Evolutionary conservation across 78 protist species (phyloP), one percentile per base, ranked within the genome.

Genomic region (Dictyostelium purpureum): DNA sequence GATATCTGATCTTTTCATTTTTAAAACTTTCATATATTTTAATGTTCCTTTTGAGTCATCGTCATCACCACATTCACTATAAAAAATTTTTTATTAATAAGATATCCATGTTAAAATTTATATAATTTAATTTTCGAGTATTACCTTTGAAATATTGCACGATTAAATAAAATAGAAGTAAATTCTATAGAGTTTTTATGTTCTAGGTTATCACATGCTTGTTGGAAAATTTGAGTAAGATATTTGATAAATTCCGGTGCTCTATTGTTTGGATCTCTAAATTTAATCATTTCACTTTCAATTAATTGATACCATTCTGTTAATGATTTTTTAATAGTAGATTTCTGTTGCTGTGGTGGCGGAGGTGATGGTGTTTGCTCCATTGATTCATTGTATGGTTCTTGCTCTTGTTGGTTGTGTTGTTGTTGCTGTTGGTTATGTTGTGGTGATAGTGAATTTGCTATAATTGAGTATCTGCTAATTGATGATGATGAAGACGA

Each of bases 1-100:
- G 0, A 71, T 26, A 1, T 71, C 73, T 10, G 78, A 33, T n/a
- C 56, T 52, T 38, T 71, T 43, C n/a, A 54, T n/a, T 6, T 83
- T 74, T 19, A 37, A 31, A 19, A 57, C 65, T 42, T 83, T 83
- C 90, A 83, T 83, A 52, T 49, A 83, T 71, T 83, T 83, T 54
- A 83, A 57, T 57, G 54, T 52, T 35, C 21, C 42, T 40, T 57
- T 83, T 70, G 90, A 52, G 56, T 83, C 90, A 31, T 83, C 90
- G 40, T 69, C 11, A 1, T 83, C 70, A 6, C 59, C 63, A 12
- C 21, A 18, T 40, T 42, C 40, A 69, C 76, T 69, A 40, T 63
- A 38, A 4, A 19, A 26, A 38, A 11, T 35, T 6, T 16, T 35
- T 19, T 37, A 12, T 21, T 67, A 19, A 69, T 31, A 38, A 11